These are phyloP conservation scores for Whalleya microplaca DNA, from an alignment of 2,329 filamentous ascomycete genomes.

Conservation along the genomic window DNA sequence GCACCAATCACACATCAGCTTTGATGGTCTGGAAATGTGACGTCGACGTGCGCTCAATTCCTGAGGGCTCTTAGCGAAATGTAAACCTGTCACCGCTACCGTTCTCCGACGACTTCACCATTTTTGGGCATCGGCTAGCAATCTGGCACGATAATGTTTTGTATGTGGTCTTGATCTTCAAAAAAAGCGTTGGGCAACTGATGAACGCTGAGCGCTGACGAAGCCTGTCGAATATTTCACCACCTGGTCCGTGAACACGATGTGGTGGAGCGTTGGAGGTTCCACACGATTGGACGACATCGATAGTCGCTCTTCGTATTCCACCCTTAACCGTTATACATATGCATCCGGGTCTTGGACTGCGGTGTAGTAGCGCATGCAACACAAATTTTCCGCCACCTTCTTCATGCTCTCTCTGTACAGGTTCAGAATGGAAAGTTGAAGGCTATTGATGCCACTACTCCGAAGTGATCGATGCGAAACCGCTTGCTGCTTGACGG, in stretches of 20 bases:
- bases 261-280: conserved; percentile 1
- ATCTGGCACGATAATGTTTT: not conserved
- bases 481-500: too few species aligned
- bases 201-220: not conserved
- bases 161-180: not conserved
- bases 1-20: not conserved
- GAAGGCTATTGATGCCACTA: too few species aligned
- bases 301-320: conserved; percentile 23
- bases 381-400: not conserved
- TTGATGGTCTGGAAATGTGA: not conserved
- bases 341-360: not conserved
- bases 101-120: not conserved
- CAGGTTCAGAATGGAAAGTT: too few species aligned
- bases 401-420: not conserved
- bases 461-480: too few species aligned
- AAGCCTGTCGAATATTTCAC: not conserved
- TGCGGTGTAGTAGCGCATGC: not conserved
- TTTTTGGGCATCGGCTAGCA: not conserved
- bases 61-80: not conserved
- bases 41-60: not conserved
- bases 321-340: not conserved
- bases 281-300: conserved; percentile 12
- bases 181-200: not conserved
- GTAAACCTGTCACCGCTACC: not conserved
- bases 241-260: conserved; percentile 15